A percentile compares a stretch with the other conserved stretches of the same genome.
These are phyloP conservation scores for Acanthamoeba royreba DNA, from an alignment of 208 protist genomes.

Conservation along the genomic window DNA sequence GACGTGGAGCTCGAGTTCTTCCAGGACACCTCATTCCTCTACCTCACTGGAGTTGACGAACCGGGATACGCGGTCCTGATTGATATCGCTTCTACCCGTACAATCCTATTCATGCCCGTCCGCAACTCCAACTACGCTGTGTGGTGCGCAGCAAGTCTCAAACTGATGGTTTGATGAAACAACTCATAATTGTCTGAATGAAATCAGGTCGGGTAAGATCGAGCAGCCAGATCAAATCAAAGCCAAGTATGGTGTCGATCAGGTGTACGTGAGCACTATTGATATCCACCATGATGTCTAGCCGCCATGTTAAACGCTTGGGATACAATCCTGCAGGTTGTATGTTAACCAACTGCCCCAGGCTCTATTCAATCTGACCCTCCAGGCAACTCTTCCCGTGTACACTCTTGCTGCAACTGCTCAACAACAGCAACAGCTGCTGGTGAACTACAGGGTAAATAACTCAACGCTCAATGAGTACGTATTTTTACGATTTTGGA, in stretches of 20 bases:
- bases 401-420: background rate
- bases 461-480: background rate
- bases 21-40: conserved; percentile 31
- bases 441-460: conserved; percentile 15
- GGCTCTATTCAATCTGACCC: background rate
- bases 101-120: conserved; percentile 9
- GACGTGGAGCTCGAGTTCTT: conserved; percentile 32
- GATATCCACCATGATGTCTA: too few relatives aligned
- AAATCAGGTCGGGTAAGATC: background rate
- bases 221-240: background rate
- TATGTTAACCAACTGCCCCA: background rate
- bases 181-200: background rate
- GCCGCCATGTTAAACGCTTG: too few relatives aligned
- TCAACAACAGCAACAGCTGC: background rate
- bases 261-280: conserved; percentile 41
- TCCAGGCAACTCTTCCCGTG: background rate
- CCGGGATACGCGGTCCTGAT: background rate
- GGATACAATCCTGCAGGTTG: background rate
- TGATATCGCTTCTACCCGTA: background rate
- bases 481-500: background rate
- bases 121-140: background rate
- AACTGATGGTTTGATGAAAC: background rate
- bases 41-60: conserved; percentile 19
- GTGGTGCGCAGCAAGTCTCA: background rate
- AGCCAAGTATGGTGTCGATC: background rate